Evolutionary conservation across 108 stramenopile genomes (phyloP).

Genomic region (Cyclotella cryptica): DNA sequence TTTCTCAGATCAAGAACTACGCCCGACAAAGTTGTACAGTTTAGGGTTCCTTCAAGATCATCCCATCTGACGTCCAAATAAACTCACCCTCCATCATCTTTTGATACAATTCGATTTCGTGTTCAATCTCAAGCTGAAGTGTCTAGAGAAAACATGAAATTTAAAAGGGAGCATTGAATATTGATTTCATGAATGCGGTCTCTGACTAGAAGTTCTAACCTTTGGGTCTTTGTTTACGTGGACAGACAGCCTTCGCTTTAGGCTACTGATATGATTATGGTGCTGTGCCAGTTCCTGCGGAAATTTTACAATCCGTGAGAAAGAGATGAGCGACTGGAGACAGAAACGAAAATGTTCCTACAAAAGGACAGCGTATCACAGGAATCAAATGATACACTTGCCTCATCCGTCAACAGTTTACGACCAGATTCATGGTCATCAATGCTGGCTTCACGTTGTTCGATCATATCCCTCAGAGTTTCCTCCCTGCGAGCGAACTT

Average conservation of each 20-base stretch:
- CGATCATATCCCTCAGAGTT: neutral
- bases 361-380: neutral
- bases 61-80: slow-evolving; percentile 16
- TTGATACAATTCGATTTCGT: slow-evolving; percentile 18
- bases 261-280: neutral
- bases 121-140: slow-evolving; percentile 17
- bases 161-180: neutral
- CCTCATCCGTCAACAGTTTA: slow-evolving; percentile 18
- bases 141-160: neutral
- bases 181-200: neutral
- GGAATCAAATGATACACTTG: neutral
- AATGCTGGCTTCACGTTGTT: slow-evolving; percentile 11
- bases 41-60: slow-evolving; percentile 21
- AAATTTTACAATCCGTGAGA: neutral
- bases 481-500: slow-evolving; percentile 13
- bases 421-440: slow-evolving; percentile 27
- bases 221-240: slow-evolving; percentile 12
- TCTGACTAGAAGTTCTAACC: neutral
- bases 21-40: neutral
- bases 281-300: neutral
- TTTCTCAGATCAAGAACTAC: too few species aligned
- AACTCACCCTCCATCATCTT: slow-evolving; percentile 33
- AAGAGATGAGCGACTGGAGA: neutral
- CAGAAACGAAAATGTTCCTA: neutral
- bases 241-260: neutral